phyloP scores from a whole-genome alignment of 2,329 filamentous ascomycete species.

The Dothideomycetes sp. region DNA sequence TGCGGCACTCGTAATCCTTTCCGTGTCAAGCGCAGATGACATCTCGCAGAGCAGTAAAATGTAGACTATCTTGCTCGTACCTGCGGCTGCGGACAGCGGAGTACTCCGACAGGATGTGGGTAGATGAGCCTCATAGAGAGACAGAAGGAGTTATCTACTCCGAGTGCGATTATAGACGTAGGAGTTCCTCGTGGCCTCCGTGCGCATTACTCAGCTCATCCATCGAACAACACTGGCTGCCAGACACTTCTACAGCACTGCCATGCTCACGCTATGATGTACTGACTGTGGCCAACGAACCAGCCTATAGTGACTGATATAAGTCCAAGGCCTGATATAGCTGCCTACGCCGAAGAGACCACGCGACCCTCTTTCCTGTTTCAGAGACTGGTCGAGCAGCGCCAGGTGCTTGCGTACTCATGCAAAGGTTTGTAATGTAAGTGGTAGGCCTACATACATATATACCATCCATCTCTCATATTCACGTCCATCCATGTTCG shows the following conservation, averaged over 20 bases:
- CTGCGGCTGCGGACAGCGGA: no score
- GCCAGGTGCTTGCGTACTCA: no score
- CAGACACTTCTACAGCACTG: background rate
- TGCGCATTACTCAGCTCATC: background rate
- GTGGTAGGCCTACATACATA: no score
- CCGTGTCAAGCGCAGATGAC: no score
- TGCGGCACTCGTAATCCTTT: no score
- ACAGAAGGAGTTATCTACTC: background rate
- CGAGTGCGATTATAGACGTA: background rate
- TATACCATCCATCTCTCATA: no score
- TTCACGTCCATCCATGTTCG: no score
- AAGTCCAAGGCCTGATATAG: background rate
- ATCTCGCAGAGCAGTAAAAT: no score
- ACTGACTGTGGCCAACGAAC: background rate
- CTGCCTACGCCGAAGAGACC: background rate
- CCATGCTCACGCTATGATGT: background rate
- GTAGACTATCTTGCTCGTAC: no score
- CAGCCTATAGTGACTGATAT: background rate
- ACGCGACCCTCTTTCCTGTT: background rate
- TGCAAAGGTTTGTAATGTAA: no score
- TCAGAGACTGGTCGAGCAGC: background rate
- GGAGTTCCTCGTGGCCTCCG: no score
- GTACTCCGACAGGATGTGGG: no score
- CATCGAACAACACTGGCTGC: background rate
- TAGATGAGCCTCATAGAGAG: background rate